phyloP scores from a whole-genome alignment of 148 eudicot genomes.

The Heliamphora exappendiculata region DNA sequence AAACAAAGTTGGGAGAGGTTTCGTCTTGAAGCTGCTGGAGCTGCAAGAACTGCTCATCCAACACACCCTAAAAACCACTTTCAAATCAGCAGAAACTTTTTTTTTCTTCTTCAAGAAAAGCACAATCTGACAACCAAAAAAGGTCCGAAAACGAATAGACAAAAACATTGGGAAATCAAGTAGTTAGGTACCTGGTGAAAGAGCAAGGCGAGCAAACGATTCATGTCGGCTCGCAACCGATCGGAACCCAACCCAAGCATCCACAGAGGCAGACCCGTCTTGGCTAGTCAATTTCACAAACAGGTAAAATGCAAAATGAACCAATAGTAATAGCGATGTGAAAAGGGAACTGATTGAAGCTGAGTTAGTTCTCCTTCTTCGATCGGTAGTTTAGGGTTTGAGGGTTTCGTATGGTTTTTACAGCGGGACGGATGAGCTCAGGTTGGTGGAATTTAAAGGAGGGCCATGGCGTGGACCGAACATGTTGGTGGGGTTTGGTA shows the following conservation, averaged over 20 bases:
- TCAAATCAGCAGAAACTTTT: neutral
- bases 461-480: neutral
- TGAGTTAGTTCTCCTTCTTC: neutral
- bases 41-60: constrained; percentile 91
- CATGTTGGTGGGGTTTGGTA: too few species aligned
- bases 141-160: neutral
- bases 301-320: neutral
- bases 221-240: constrained; percentile 81
- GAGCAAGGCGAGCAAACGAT: constrained; percentile 71
- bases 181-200: constrained; percentile 59
- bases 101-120: neutral
- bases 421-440: neutral
- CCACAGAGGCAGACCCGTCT: constrained; percentile 96
- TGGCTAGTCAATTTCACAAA: constrained; percentile 23
- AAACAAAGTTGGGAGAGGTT: constrained; percentile 73
- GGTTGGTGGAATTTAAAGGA: neutral
- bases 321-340: neutral
- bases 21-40: constrained; percentile 87
- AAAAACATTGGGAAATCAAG: neutral
- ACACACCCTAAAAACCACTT: constrained; percentile 60
- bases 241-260: constrained; percentile 77
- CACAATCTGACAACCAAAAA: too few species aligned
- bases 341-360: neutral
- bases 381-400: neutral
- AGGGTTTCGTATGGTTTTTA: neutral